phyloP scores from a whole-genome alignment of 208 protist species.

The Porcisia deanei region DNA sequence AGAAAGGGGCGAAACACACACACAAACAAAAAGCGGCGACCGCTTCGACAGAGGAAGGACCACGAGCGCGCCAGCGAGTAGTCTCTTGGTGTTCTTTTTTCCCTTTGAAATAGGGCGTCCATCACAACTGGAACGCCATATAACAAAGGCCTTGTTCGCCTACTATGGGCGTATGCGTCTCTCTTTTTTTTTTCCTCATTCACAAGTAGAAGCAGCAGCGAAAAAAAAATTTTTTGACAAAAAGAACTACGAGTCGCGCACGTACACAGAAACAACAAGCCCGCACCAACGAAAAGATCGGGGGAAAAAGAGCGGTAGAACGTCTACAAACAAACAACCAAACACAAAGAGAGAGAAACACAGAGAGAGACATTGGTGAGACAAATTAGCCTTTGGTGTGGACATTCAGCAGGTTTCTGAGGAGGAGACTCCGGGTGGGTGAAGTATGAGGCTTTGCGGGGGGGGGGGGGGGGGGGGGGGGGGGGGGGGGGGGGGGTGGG shows the following conservation, averaged over 20 bases:
- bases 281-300: too few species aligned
- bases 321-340: not conserved
- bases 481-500: not conserved
- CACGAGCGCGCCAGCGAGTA: too few species aligned
- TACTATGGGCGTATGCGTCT: not conserved
- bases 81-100: too few species aligned
- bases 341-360: not conserved
- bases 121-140: too few species aligned
- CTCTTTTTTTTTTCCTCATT: not conserved
- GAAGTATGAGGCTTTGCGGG: too few species aligned
- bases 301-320: not conserved
- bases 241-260: not conserved
- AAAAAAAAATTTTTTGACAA: not conserved
- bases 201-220: conserved; percentile 4
- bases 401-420: not conserved
- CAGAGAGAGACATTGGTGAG: not conserved
- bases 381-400: not conserved
- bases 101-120: too few species aligned
- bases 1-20: too few species aligned
- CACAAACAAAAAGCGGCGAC: too few species aligned
- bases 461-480: not conserved
- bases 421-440: too few species aligned
- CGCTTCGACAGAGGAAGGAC: too few species aligned
- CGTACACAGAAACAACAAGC: not conserved
- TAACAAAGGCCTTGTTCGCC: not conserved